phyloP scores from a whole-genome alignment of 345 rosid species.

The Mercurialis annua region DNA sequence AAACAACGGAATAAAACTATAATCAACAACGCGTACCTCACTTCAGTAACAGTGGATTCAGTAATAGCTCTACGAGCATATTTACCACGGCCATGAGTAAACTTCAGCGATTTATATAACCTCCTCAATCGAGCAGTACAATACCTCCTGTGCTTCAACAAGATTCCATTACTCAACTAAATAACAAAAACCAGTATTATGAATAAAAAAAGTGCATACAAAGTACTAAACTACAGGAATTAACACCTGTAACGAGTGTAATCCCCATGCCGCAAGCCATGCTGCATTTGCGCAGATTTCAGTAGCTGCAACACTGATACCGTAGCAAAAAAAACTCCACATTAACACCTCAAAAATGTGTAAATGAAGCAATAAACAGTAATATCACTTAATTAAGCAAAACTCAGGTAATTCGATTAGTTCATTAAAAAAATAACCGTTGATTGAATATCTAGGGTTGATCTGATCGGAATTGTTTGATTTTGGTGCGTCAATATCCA shows the following conservation, averaged over 20 bases:
- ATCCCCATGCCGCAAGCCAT: conserved; percentile 94
- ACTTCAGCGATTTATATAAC: conserved; percentile 84
- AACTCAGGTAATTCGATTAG: neutral
- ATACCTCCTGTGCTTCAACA: conserved; percentile 62
- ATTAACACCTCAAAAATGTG: neutral
- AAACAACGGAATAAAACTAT: neutral
- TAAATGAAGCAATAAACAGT: neutral
- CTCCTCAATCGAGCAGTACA: conserved; percentile 96
- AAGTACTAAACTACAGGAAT: neutral
- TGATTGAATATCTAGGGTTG: conserved; percentile 66
- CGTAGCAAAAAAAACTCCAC: neutral
- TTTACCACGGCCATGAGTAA: conserved; percentile 94
- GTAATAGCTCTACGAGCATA: conserved; percentile 60
- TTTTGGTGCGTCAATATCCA: conserved; percentile 73
- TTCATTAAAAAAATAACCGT: conserved; percentile 37
- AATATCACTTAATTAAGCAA: neutral
- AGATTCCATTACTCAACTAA: conserved; percentile 9
- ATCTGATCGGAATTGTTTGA: conserved; percentile 51
- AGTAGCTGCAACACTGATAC: conserved; percentile 76
- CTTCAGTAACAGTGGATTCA: conserved; percentile 91
- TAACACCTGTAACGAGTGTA: conserved; percentile 82
- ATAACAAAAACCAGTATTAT: neutral
- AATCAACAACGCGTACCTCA: conserved; percentile 48
- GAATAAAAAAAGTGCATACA: neutral
- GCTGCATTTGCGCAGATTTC: conserved; percentile 94